These are phyloP conservation scores for Phialemonium atrogriseum DNA, from an alignment of 2,329 filamentous ascomycete genomes.

Conservation along the genomic window DNA sequence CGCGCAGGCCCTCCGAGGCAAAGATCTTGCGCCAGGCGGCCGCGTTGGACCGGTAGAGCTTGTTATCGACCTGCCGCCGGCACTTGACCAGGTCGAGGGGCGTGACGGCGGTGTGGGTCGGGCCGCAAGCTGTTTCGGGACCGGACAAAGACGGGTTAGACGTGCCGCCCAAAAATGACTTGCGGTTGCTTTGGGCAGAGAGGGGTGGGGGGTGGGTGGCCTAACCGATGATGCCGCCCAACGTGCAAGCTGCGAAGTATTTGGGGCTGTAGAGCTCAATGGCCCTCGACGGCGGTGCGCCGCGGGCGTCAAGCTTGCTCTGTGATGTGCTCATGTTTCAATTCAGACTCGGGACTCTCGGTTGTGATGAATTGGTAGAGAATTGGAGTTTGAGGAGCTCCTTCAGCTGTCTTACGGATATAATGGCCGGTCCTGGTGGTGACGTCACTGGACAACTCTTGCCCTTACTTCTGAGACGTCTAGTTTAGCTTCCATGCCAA, in stretches of 20 bases:
- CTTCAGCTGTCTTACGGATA: no score
- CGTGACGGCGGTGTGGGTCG: slow-evolving; percentile 29
- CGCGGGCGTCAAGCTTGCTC: background rate
- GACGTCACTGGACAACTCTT: no score
- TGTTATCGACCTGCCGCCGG: slow-evolving; percentile 84
- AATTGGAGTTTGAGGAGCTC: no score
- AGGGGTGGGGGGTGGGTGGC: background rate
- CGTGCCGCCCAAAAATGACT: no score
- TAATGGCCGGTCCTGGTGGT: no score
- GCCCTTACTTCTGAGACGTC: no score
- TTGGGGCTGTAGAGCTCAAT: slow-evolving; percentile 3
- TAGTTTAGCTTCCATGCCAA: no score
- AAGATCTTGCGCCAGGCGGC: slow-evolving; percentile 63
- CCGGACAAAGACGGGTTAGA: background rate
- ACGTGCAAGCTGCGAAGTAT: slow-evolving; percentile 2
- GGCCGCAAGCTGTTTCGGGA: slow-evolving; percentile 2
- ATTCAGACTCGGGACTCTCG: no score
- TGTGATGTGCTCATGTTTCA: slow-evolving; percentile 3
- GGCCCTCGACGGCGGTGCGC: slow-evolving; percentile 1
- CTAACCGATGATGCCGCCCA: slow-evolving; percentile 3
- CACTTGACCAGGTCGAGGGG: slow-evolving; percentile 73
- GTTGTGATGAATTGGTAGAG: no score
- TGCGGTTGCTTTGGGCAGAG: no score
- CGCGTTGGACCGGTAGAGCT: slow-evolving; percentile 72
- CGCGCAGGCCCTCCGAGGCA: slow-evolving; percentile 67